Evolutionary conservation across 2,329 filamentous ascomycete genomes (phyloP), one percentile per base, ranked within the genome.

Genomic region (Monilinia vaccinii-corymbosi): DNA sequence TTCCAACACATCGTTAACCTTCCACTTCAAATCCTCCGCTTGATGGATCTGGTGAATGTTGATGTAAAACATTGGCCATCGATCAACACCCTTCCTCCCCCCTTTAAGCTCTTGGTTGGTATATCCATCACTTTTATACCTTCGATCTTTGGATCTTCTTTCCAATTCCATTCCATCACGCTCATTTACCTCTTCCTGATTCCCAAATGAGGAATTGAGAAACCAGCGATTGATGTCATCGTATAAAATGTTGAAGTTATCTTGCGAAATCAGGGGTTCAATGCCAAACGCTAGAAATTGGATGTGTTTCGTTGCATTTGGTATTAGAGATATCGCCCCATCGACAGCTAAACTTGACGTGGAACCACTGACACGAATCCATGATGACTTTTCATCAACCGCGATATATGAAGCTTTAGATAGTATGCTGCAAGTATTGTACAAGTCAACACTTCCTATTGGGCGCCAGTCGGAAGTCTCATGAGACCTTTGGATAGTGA

Each of bases 61-160:
- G n/a, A 97, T 74, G 67, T 86, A 88, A 68, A 96, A 97, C 85
- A 93, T 93, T 0, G 93, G 91, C 85, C 90, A 94, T 55, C 84
- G 81, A 68, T 97, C 91, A 11, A 92, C 76, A 0, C 84, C 79
- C 70, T 89, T 93, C 47, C 77, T 79, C 14, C 74, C 66, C 9
- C 72, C 73, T 68, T 78, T 83, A 42, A 81, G 65, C 61, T 84
- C 81, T 63, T 74, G 79, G 36, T 71, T 74, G 1, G 77, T 81
- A 59, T 77, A 81, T 1, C 75, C 75, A 32, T 79, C 76, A 8
- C 68, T 72, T 61, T 79, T 82, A 61, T 73, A 76, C 25, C 73
- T 71, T 57, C 69, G 71, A 63, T 78, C 75, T 53, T 71, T 68
- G 48, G 68, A 69, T 60, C 65, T 71, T 58, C 66, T 68, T 42